phyloP scores from a whole-genome alignment of 2,329 filamentous ascomycete genomes.

The Neofusicoccum parvum region DNA sequence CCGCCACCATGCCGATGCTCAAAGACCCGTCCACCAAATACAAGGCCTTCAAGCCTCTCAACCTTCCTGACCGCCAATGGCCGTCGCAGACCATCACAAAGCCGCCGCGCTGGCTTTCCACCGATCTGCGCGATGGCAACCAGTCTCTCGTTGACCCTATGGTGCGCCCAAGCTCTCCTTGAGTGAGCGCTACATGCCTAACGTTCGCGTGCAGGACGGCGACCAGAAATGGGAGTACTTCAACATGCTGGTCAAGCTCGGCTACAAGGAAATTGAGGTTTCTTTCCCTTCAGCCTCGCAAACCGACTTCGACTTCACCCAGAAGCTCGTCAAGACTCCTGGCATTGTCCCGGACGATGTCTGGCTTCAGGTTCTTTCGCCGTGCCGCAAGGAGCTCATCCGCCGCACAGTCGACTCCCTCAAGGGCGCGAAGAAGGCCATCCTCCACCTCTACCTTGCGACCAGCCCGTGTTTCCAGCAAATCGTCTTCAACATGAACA shows the following conservation, averaged over 20 bases:
- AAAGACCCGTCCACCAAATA: slow-evolving; percentile 78
- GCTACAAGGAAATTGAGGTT: slow-evolving; percentile 97
- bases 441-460: slow-evolving; percentile 93
- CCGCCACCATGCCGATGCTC: slow-evolving; percentile 55
- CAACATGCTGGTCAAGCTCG: slow-evolving; percentile 86
- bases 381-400: slow-evolving; percentile 90
- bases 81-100: slow-evolving; percentile 80
- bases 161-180: slow-evolving; percentile 54
- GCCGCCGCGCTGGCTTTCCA: slow-evolving; percentile 87
- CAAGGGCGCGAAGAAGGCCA: slow-evolving; percentile 86
- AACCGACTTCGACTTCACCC: slow-evolving; percentile 94
- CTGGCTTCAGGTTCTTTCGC: slow-evolving; percentile 87
- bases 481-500: slow-evolving; percentile 84
- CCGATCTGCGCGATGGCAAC: slow-evolving; percentile 88
- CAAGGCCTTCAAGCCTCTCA: slow-evolving; percentile 66
- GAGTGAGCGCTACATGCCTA: not conserved
- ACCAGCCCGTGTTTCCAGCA: slow-evolving; percentile 94
- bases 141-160: slow-evolving; percentile 92
- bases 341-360: slow-evolving; percentile 86
- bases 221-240: slow-evolving; percentile 96
- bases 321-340: slow-evolving; percentile 81
- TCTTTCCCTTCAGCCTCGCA: slow-evolving; percentile 94
- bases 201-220: slow-evolving; percentile 64
- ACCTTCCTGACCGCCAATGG: slow-evolving; percentile 77
- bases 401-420: slow-evolving; percentile 85